Base-by-base conservation (phyloP, 1,284 basidiomycete genomes). In the Porodaedalea pini region DNA sequence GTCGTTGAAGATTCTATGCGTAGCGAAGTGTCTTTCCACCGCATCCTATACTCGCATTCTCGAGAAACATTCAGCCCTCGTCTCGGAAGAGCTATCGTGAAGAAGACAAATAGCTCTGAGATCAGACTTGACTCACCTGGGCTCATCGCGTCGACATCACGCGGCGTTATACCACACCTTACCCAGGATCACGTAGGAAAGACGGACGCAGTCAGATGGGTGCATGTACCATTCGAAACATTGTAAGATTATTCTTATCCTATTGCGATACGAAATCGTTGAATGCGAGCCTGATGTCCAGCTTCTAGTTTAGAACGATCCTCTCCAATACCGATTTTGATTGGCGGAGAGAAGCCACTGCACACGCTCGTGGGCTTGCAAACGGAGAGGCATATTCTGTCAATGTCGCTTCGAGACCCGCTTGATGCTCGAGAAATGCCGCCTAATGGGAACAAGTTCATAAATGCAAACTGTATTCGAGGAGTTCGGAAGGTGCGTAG, bases 141-240 rank as follows among this genome's bases (percentile, higher is more conserved):
- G 0, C 61, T 89, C 44, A 69, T 90, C 31, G 75, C 81, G 0
- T 70, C 78, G 3, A 87, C 88, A 6, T 85, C 85, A 44, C 82
- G 88, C 23, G 90, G 90, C 0, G 72, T 86, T 25, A 75, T 92
- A 0, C 84, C 85, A 2, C 90, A 92, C 70, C 73, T 92, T 4
- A 85, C 87, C 6, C 72, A 78, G 37, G 88, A 90, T 64, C 81
- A 88, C 61, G 71, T 78, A 7, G 65, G 66, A 15, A 58, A 66
- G 21, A 80, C 81, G 1, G 66, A 72, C 5, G 76, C 80, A 0
- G 77, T 88, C 31, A 75, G 69, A 58, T 88, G 85, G 80, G 70
- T 88, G 0, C 77, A 88, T 62, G 69, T 90, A 0, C 81, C 88
- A 0, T 90, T 90, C 64, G 90, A 92, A 70, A 80, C 84, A 25